phyloP scores from a whole-genome alignment of 176 grass and related monocot genomes.

The Eragrostis nindensis region DNA sequence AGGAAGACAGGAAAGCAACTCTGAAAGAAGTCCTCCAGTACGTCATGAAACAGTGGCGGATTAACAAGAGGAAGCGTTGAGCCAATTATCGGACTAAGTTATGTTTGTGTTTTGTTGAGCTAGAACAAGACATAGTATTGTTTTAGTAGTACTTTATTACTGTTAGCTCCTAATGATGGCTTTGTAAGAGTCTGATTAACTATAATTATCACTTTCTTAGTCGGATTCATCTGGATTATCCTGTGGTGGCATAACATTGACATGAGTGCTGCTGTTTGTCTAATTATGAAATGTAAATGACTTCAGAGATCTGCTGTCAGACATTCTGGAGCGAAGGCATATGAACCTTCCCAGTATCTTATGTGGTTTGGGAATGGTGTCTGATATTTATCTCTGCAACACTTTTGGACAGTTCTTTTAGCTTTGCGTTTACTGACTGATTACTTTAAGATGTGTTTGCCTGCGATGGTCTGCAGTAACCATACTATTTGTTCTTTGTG shows the following conservation, averaged over 20 bases:
- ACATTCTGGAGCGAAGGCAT: not conserved
- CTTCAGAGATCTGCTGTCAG: not conserved
- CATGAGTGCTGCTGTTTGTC: not conserved
- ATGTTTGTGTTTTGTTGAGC: not conserved
- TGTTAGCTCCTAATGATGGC: not conserved
- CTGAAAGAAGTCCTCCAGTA: slow-evolving; percentile 28
- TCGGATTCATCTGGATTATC: not conserved
- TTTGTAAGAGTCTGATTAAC: not conserved
- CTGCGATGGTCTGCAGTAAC: too few relatives aligned
- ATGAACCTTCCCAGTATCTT: not conserved
- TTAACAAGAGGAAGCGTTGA: slow-evolving; percentile 35
- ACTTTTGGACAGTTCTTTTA: not conserved
- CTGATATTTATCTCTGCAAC: not conserved
- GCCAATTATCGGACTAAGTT: not conserved
- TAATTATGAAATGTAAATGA: not conserved
- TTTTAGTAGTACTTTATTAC: not conserved
- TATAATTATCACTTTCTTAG: not conserved
- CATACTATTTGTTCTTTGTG: too few relatives aligned
- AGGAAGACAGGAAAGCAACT: slow-evolving; percentile 37
- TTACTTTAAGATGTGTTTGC: not conserved
- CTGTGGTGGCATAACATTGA: not conserved
- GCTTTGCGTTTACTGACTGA: not conserved
- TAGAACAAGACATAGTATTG: not conserved
- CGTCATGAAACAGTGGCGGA: slow-evolving; percentile 18
- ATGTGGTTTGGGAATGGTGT: not conserved